phyloP scores from a whole-genome alignment of 169 alveolate species.

The Amoebophrya sp. region DNA sequence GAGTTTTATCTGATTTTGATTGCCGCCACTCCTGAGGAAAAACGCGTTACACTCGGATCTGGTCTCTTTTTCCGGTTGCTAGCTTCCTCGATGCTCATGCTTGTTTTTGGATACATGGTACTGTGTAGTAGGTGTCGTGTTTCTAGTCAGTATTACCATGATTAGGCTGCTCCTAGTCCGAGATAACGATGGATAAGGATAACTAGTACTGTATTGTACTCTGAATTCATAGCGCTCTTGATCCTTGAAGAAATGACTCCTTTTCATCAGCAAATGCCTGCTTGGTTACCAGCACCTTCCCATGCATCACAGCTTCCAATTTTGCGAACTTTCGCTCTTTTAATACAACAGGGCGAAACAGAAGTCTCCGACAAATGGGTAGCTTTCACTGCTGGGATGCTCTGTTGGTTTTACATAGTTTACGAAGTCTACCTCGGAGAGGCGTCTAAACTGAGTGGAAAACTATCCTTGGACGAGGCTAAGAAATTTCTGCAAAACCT shows the following conservation, averaged over 20 bases:
- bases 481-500: not conserved
- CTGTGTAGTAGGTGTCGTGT: not conserved
- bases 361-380: not conserved
- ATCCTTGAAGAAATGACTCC: too few species aligned
- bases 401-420: not conserved
- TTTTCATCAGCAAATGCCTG: too few species aligned
- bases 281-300: too few species aligned
- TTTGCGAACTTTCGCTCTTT: too few species aligned
- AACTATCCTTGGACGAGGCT: not conserved
- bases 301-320: too few species aligned
- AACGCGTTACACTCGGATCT: not conserved
- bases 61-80: not conserved
- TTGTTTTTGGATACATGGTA: constrained; percentile 11
- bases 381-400: not conserved
- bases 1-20: not conserved
- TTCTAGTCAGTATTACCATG: too few species aligned
- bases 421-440: not conserved
- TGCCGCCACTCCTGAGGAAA: not conserved
- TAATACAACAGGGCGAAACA: not conserved
- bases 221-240: too few species aligned
- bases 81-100: not conserved
- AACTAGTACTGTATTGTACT: too few species aligned
- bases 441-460: not conserved
- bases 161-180: too few species aligned
- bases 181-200: too few species aligned